Evolutionary conservation across 2,329 filamentous ascomycete genomes (phyloP).

Genomic region (Colletotrichum lentis): DNA sequence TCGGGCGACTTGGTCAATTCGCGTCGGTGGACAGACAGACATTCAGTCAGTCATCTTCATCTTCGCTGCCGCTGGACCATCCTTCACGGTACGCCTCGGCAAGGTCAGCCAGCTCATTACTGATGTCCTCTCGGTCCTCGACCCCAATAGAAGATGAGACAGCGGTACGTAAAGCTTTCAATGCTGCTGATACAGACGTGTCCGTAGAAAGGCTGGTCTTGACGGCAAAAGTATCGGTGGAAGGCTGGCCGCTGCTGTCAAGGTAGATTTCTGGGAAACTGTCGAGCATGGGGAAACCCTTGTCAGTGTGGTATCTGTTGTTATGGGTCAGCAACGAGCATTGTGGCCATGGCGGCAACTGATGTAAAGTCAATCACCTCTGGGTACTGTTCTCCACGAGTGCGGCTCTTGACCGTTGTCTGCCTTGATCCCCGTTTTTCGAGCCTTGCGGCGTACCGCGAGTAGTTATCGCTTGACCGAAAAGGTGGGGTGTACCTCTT

Average conservation of each 20-base stretch:
- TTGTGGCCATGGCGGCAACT: too few species aligned
- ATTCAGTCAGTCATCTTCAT: conserved; percentile 65
- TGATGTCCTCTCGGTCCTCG: conserved; percentile 85
- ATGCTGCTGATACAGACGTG: conserved; percentile 72
- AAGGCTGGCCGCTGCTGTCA: conserved; percentile 48
- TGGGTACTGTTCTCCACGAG: conserved; percentile 27
- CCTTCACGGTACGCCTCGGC: conserved; percentile 89
- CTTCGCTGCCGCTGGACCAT: conserved; percentile 80
- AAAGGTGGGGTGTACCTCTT: conserved; percentile 46
- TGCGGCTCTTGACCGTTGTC: conserved; percentile 1
- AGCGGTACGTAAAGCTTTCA: conserved; percentile 72
- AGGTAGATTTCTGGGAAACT: conserved; percentile 83
- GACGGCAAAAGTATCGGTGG: conserved; percentile 56
- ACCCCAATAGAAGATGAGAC: conserved; percentile 70
- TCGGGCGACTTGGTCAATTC: background rate
- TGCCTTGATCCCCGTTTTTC: conserved; percentile 37
- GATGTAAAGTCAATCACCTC: conserved; percentile 7
- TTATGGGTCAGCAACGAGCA: background rate
- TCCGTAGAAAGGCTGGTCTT: conserved; percentile 75
- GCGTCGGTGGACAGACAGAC: conserved; percentile 11
- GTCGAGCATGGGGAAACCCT: conserved; percentile 80
- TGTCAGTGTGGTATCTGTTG: conserved; percentile 58
- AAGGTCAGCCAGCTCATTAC: conserved; percentile 81
- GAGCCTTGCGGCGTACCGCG: conserved; percentile 39
- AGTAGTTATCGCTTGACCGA: conserved; percentile 53